Evolutionary conservation across 495 filamentous ascomycete species (phyloP).

Genomic region (Penicillium flavigenum): DNA sequence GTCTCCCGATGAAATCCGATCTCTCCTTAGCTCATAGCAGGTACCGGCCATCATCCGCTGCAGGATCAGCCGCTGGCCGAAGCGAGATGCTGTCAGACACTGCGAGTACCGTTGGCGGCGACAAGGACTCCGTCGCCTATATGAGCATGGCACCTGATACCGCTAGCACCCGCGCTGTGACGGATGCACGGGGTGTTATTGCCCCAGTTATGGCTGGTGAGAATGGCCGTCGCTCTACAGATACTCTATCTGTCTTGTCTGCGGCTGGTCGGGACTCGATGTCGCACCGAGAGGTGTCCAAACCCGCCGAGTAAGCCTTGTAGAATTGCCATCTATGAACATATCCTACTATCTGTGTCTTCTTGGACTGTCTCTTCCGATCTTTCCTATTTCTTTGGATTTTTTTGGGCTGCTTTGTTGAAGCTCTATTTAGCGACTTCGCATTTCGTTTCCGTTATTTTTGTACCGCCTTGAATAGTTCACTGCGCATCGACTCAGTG

Average conservation of each 20-base stretch:
- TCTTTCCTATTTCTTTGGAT: not conserved
- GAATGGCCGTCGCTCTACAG: constrained; percentile 27
- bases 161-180: constrained; percentile 41
- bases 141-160: constrained; percentile 27
- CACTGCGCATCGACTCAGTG: too few species aligned
- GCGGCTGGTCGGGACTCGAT: constrained; percentile 14
- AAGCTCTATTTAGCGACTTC: not conserved
- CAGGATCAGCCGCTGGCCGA: constrained; percentile 31
- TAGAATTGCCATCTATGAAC: constrained; percentile 9
- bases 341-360: constrained; percentile 4
- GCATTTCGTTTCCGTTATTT: not conserved
- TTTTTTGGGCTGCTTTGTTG: not conserved
- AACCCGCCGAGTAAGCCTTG: constrained; percentile 25
- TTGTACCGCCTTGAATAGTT: not conserved
- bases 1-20: constrained; percentile 30
- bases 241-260: constrained; percentile 27
- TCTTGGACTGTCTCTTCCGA: not conserved
- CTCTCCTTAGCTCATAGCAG: constrained; percentile 20
- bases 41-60: constrained; percentile 28
- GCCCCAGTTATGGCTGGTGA: constrained; percentile 19
- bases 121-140: constrained; percentile 27
- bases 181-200: constrained; percentile 34
- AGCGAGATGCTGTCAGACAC: constrained; percentile 37
- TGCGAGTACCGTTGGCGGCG: constrained; percentile 35
- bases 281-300: constrained; percentile 28